Conservation (phyloP, 805 yeast genomes). For the Hanseniaspora vineae region DNA sequence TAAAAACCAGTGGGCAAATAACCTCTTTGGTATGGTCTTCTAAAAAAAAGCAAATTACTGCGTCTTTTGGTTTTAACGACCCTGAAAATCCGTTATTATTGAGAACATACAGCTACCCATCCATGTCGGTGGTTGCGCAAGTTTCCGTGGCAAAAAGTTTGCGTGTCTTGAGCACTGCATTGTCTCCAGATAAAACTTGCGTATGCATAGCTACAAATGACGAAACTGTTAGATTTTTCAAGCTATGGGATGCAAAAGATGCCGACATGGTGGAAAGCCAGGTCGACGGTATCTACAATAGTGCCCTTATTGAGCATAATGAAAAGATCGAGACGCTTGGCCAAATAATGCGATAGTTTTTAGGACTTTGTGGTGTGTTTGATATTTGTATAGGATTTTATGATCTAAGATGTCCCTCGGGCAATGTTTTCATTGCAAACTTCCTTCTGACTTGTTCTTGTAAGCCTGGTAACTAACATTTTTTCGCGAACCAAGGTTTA, state of each 20-base stretch:
- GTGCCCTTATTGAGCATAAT: slow-evolving; percentile 41
- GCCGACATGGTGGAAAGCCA: slow-evolving; percentile 26
- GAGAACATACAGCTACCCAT: slow-evolving; percentile 56
- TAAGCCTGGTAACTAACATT: no score
- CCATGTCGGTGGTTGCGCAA: slow-evolving; percentile 33
- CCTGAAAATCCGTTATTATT: slow-evolving; percentile 37
- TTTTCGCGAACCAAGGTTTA: no score
- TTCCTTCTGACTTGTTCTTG: no score
- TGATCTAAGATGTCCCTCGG: no score
- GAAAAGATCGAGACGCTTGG: slow-evolving; percentile 36
- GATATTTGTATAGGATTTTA: not conserved
- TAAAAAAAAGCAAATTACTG: slow-evolving; percentile 49
- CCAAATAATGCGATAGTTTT: slow-evolving; percentile 17
- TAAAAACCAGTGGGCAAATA: slow-evolving; percentile 56
- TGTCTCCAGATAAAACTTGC: slow-evolving; percentile 49
- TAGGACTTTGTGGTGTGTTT: not conserved
- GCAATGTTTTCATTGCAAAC: no score
- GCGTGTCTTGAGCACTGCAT: slow-evolving; percentile 52
- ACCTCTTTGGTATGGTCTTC: slow-evolving; percentile 72
- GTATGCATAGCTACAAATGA: slow-evolving; percentile 71
- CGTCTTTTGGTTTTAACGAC: slow-evolving; percentile 73
- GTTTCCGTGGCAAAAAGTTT: slow-evolving; percentile 38
- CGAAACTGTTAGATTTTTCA: slow-evolving; percentile 62
- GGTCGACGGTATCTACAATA: slow-evolving; percentile 38
- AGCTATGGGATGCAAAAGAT: slow-evolving; percentile 45